Percentiles rank a stretch among this genome's conserved stretches.
These are phyloP conservation scores for Sporodiniella umbellata DNA, from an alignment of 371 early-diverging fungal genomes.

Conservation along the genomic window DNA sequence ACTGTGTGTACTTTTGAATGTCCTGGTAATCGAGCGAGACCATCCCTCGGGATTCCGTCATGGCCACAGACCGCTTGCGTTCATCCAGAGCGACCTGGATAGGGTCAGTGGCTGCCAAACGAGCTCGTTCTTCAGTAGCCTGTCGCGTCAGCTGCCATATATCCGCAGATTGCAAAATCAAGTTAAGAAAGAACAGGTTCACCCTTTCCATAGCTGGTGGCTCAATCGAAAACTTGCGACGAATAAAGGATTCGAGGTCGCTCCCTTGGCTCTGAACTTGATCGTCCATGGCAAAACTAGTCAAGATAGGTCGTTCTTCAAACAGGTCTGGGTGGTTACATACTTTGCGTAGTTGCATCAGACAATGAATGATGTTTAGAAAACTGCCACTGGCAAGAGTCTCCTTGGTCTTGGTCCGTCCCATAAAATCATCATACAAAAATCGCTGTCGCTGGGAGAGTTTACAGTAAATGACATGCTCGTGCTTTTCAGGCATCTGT, in stretches of 20 bases:
- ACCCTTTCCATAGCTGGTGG: neutral
- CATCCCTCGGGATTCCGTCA: conserved; percentile 32
- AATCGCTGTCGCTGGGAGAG: conserved; percentile 81
- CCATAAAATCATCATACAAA: conserved; percentile 87
- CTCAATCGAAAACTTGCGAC: conserved; percentile 11
- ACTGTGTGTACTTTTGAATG: conserved; percentile 33
- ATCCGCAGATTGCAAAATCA: conserved; percentile 30
- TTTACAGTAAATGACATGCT: conserved; percentile 76
- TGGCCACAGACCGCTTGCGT: conserved; percentile 16
- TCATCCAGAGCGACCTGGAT: conserved; percentile 35
- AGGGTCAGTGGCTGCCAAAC: conserved; percentile 40
- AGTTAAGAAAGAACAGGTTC: conserved; percentile 47
- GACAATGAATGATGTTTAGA: conserved; percentile 82
- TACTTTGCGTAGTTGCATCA: conserved; percentile 96
- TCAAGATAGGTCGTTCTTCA: conserved; percentile 83
- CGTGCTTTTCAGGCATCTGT: conserved; percentile 81
- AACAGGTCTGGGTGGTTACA: conserved; percentile 97
- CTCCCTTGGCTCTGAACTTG: conserved; percentile 42
- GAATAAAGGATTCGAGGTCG: conserved; percentile 41
- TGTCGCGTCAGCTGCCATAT: conserved; percentile 19
- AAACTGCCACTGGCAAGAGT: conserved; percentile 74
- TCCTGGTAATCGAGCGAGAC: conserved; percentile 30
- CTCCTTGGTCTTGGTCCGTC: conserved; percentile 76
- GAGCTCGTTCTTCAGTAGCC: conserved; percentile 30
- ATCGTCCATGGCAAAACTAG: conserved; percentile 70